phyloP scores from a whole-genome alignment of 176 grass and related monocot species.

The Oryza australiensis region DNA sequence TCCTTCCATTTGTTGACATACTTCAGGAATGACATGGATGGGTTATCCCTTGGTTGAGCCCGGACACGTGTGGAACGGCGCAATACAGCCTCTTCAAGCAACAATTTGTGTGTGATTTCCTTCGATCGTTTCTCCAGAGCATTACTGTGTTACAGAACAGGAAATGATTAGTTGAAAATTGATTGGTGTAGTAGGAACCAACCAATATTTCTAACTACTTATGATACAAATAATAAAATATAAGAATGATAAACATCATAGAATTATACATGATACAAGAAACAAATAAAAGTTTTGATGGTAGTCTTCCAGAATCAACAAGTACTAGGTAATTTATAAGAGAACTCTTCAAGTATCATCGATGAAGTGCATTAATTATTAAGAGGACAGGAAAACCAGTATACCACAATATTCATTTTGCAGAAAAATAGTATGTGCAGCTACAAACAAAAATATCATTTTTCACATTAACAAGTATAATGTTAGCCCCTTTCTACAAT shows the following conservation, averaged over 20 bases:
- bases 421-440: neutral
- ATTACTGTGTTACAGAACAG: slow-evolving; percentile 39
- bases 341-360: neutral
- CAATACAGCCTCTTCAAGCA: slow-evolving; percentile 72
- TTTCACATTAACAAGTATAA: neutral
- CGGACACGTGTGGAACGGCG: slow-evolving; percentile 77
- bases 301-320: neutral
- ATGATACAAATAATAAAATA: neutral
- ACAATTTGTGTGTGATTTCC: slow-evolving; percentile 54
- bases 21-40: slow-evolving; percentile 75
- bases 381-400: neutral
- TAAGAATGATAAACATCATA: neutral
- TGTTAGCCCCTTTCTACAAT: neutral
- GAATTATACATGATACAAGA: neutral
- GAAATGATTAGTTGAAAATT: slow-evolving; percentile 2
- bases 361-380: neutral
- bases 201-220: neutral
- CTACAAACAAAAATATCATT: neutral
- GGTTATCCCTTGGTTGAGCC: slow-evolving; percentile 73
- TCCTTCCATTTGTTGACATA: slow-evolving; percentile 90
- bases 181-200: neutral
- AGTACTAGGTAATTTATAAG: neutral
- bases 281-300: neutral
- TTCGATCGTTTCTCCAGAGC: slow-evolving; percentile 77
- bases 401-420: neutral